Conservation (phyloP, 2,329 filamentous ascomycete species). For the Aspergillus unguis region DNA sequence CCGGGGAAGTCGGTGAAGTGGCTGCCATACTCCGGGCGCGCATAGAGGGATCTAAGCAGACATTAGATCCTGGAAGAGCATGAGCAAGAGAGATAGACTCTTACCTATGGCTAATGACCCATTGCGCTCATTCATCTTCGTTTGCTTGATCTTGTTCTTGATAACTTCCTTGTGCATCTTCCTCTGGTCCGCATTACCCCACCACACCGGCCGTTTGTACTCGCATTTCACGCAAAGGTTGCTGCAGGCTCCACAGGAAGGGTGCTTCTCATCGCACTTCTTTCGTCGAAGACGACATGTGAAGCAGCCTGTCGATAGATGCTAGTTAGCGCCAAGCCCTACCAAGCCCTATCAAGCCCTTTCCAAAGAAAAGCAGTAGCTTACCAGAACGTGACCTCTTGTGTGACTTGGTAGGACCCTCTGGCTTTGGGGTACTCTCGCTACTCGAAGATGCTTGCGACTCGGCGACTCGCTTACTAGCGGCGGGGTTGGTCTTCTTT, state of each 20-base stretch:
- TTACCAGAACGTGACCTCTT: conserved; percentile 90
- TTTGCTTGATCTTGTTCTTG: conserved; percentile 96
- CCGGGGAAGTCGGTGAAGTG: conserved; percentile 64
- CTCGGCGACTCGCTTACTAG: conserved; percentile 15
- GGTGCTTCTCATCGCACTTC: conserved; percentile 67
- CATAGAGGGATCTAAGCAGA: conserved; percentile 13
- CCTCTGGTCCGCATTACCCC: conserved; percentile 87
- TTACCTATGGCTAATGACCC: conserved; percentile 46
- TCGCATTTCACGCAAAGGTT: conserved; percentile 83
- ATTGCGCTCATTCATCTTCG: conserved; percentile 87
- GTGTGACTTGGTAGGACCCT: conserved; percentile 81
- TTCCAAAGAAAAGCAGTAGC: conserved; percentile 33
- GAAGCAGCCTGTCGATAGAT: conserved; percentile 55
- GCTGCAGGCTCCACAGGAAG: conserved; percentile 61
- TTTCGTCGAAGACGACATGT: conserved; percentile 66
- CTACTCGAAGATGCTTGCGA: conserved; percentile 37
- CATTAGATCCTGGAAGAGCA: conserved; percentile 9
- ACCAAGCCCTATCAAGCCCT: too few relatives aligned
- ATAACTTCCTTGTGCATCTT: conserved; percentile 88
- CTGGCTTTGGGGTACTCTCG: conserved; percentile 48
- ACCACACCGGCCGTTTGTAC: conserved; percentile 96
- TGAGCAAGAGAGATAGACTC: neutral
- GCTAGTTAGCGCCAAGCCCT: neutral
- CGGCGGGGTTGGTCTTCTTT: conserved; percentile 15
- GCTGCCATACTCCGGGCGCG: conserved; percentile 18